Base-by-base conservation (phyloP, 441 rosid genomes). In the Macaranga tanarius region DNA sequence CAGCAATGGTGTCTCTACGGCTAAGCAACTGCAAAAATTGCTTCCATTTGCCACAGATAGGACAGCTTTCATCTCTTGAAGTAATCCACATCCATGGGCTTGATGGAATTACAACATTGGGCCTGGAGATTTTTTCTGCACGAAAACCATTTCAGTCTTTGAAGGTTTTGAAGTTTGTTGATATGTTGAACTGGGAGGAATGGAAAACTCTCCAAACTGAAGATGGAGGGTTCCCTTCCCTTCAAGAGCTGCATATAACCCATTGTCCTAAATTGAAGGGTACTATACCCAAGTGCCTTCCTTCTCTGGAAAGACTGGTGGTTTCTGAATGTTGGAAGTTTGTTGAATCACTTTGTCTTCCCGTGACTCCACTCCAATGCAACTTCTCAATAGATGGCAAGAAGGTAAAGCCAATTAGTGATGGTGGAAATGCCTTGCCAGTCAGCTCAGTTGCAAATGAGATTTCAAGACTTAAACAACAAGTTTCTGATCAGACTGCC, bases 1-100 rank as follows among this genome's bases (percentile, higher is more conserved):
- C 55, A 11, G 65, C 60, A 11, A 73, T 76, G 34, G 72, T 38
- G 34, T 45, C 22, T 13, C 31, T 76, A 20, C 6, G 23, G 17
- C 58, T 73, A 10, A 55, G 23, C 25, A 66, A 62, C 26, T 73
- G 80, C 63, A 64, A 65, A 22, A 62, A 70, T 52, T 61, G 75
- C 57, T 55, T 55, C 34, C 47, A 26, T 62, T 20, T 26, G 13
- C 60, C 60, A 10, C 15, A 25, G 22, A 0, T 56, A 56, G 31
- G 28, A 2, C 25, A 22, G 12, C 28, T 79, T 70, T 80, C 72
- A 45, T 75, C 67, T 62, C 59, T 79, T 15, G 50, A 62, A 65
- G 10, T 19, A 6, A 68, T 75, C n/a, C 10, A 5, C 1, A 76
- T 79, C 20, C 4, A 38, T 52, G 69, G 56, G 47, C 63, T 79